These are phyloP conservation scores for Alnus glutinosa DNA, from an alignment of 306 rosid species.

Conservation along the genomic window DNA sequence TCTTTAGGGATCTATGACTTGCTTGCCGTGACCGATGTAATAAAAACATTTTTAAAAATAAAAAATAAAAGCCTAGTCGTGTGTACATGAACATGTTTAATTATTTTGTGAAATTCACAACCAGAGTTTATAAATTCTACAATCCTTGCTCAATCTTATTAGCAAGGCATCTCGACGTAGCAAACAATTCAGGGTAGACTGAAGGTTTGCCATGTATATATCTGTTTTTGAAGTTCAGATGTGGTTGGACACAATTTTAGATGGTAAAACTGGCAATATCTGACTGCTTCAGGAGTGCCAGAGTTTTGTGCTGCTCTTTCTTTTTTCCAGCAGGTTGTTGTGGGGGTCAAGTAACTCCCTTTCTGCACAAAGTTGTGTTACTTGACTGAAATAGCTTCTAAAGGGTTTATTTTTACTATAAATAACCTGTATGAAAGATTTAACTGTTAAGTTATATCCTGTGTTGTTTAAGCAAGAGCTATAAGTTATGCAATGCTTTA, in stretches of 20 bases:
- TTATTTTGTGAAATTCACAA: no score
- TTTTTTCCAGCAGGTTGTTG: neutral
- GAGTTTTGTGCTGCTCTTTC: neutral
- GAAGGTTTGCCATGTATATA: neutral
- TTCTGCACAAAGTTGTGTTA: neutral
- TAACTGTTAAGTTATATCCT: neutral
- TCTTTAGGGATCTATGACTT: no score
- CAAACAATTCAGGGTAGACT: no score
- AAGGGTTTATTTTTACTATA: neutral
- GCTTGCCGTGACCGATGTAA: no score
- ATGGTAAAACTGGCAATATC: neutral
- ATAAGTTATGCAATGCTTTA: slow-evolving; percentile 11
- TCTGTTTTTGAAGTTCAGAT: neutral
- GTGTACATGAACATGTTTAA: no score
- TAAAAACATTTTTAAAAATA: no score
- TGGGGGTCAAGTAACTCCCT: neutral
- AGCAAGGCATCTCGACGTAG: no score
- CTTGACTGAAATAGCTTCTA: neutral
- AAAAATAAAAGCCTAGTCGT: no score
- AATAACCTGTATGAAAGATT: neutral
- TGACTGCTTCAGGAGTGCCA: neutral
- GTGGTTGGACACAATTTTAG: neutral
- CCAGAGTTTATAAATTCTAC: no score
- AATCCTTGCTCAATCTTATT: no score
- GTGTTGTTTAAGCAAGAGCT: neutral